Conservation (phyloP, 768 basidiomycete species). For the Baorangia bicolor region DNA sequence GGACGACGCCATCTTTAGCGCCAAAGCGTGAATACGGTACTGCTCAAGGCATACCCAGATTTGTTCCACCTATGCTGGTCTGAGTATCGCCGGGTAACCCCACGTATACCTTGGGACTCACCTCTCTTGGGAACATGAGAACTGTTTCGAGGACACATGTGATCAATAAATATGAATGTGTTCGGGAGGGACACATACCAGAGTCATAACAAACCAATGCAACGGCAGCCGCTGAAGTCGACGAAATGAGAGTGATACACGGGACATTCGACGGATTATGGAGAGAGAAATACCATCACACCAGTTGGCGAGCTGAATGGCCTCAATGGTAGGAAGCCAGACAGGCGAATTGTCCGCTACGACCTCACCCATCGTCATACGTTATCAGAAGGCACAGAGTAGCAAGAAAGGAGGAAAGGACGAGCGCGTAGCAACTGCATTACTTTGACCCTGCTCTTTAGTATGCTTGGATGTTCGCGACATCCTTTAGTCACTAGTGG, state of each 20-base stretch:
- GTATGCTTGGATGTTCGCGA: background rate
- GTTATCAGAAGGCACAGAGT: background rate
- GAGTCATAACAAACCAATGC: conserved; percentile 19
- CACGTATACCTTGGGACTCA: background rate
- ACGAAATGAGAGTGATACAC: background rate
- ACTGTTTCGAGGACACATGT: background rate
- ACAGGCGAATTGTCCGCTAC: conserved; percentile 7
- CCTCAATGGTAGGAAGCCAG: conserved; percentile 10
- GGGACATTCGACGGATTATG: background rate
- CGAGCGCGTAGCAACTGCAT: background rate
- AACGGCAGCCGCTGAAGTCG: conserved; percentile 11
- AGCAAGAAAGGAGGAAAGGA: background rate
- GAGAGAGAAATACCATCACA: conserved; percentile 12
- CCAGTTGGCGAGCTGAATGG: conserved; percentile 16
- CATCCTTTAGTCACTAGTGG: background rate
- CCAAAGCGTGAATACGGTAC: background rate
- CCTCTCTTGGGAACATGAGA: conserved; percentile 24
- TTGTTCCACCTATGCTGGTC: conserved; percentile 11
- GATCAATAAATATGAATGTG: background rate
- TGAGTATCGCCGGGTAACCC: background rate
- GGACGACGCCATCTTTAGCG: background rate
- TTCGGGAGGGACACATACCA: background rate
- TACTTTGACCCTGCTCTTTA: background rate
- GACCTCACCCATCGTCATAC: conserved; percentile 8
- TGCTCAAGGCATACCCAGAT: conserved; percentile 17